Percentiles rank a stretch among this genome's conserved stretches.
Conservation (phyloP, 73 alveolate species). For the Paramecium caudatum region DNA sequence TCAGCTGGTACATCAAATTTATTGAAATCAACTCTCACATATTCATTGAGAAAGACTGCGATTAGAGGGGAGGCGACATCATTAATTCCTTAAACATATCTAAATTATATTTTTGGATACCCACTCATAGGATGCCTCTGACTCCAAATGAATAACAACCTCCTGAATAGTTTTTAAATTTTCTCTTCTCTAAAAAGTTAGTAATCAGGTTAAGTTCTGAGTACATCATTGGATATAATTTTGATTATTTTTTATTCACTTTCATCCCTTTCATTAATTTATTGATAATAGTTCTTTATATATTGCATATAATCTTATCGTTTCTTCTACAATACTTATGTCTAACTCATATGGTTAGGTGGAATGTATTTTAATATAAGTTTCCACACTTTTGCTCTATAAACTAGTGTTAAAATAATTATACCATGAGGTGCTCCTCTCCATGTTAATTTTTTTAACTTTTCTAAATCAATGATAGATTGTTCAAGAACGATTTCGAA, state of each 20-base stretch:
- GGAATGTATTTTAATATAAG: slow-evolving; percentile 72
- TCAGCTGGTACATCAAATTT: slow-evolving; percentile 69
- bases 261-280: slow-evolving; percentile 73
- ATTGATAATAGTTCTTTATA: slow-evolving; percentile 59
- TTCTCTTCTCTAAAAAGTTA: slow-evolving; percentile 64
- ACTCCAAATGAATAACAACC: slow-evolving; percentile 75
- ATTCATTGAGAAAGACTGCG: slow-evolving; percentile 70
- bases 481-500: slow-evolving; percentile 34
- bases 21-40: slow-evolving; percentile 63
- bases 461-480: slow-evolving; percentile 27
- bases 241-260: slow-evolving; percentile 70
- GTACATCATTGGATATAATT: slow-evolving; percentile 68
- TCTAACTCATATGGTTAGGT: slow-evolving; percentile 68
- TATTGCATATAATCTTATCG: slow-evolving; percentile 65
- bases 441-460: slow-evolving; percentile 42
- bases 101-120: not conserved
- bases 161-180: slow-evolving; percentile 46
- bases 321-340: slow-evolving; percentile 57
- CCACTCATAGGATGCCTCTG: slow-evolving; percentile 78
- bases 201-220: slow-evolving; percentile 72
- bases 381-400: slow-evolving; percentile 77
- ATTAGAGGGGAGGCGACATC: slow-evolving; percentile 74
- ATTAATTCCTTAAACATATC: slow-evolving; percentile 75
- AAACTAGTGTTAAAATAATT: slow-evolving; percentile 18
- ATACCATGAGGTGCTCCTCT: slow-evolving; percentile 60